Evolutionary conservation across 2,329 filamentous ascomycete genomes (phyloP), one percentile per base, ranked within the genome.

Genomic region (Botrytis hyacinthi): DNA sequence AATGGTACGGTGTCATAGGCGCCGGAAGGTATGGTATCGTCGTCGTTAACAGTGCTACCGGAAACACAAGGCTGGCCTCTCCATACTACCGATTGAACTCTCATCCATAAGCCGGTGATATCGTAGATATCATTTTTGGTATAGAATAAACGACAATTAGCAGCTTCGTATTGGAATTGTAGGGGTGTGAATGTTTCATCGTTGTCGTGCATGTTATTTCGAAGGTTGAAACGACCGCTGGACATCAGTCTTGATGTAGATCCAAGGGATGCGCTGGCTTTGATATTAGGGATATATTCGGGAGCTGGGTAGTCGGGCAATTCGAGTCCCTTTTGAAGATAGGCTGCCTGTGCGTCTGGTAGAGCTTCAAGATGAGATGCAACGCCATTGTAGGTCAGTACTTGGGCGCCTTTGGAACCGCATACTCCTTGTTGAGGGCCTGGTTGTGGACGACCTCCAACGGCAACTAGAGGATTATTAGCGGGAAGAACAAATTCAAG

Each of bases 401-500:
- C 22, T 73, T 86, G 84, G 0, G 82, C 82, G 59, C 90, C 90
- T 78, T 90, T 89, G 59, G 88, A 86, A 29, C 90, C 90, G 26
- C 90, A 89, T n/a, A 91, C 84, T 7, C 85, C 86, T 82, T 91
- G 89, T 83, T 91, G 92, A 1, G 87, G 85, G 0, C 81, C 82
- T 2, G 83, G 78, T 22, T 82, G 81, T 0, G 90, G 87, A 0
- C 87, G 86, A 3, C 91, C 91, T 29, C 91, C 90, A 32, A 72
- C 40, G 32, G 54, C 51, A 46, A 87, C 75, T 86, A 86, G 6
- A 91, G 85, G 46, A 86, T 22, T 72, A 16, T 72, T 61, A 72
- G 32, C 22, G n/a, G 16, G 20, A 57, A n/a, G 6, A 40, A 48
- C 8, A 29, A 32, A 68, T 40, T 26, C 22, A 18, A 35, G 16